Base-by-base conservation (phyloP, 2,329 filamentous ascomycete genomes). In the Fusarium mangiferae region DNA sequence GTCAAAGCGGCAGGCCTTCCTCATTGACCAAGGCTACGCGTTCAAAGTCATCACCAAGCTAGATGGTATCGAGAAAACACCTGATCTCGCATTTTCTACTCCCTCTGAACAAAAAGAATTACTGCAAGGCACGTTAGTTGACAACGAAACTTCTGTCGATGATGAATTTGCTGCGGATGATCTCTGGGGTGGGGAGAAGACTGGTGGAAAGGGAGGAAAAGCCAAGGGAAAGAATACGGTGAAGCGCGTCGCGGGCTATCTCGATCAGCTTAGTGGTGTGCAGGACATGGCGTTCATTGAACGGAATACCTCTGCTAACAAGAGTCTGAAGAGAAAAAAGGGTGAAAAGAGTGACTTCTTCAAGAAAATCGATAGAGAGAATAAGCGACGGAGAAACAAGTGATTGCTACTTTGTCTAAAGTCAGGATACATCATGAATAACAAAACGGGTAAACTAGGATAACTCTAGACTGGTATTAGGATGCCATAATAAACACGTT, bases 21-120 rank as follows among this genome's bases (percentile, higher is more conserved):
- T 99, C 1, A 95, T 99, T 28, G 96, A 99, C 75, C 96, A 99
- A 83, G 96, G 96, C 11, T 99, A 99, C 81, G 95, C 96, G 0
- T 99, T 99, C 88, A 98, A 98, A 81, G 96, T 98, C 70, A 99
- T 99, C 81, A 99, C 96, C 0, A 94, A 97, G 79, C 88, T 99
- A 9, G 92, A 95, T 78, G 96, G 96, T 52, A 94, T 99, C 72
- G 94, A 98, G 67, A 90, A 93, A 62, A 92, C 95, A 57, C 91
- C 93, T 0, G 91, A 91, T 1, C 88, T 99, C 2, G 93, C 92
- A 4, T 98, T 97, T 80, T 90, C 90, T 3, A 94, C 94, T 2
- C 88, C 94, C 0, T 85, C 90, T 11, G 95, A 98, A 78, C 91
- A 95, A 8, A 91, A 94, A 38, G 95, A 98, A 81, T 88, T 98